Evolutionary conservation across 257 asterid genomes (phyloP).

Genomic region (Salvia rosmarinus): DNA sequence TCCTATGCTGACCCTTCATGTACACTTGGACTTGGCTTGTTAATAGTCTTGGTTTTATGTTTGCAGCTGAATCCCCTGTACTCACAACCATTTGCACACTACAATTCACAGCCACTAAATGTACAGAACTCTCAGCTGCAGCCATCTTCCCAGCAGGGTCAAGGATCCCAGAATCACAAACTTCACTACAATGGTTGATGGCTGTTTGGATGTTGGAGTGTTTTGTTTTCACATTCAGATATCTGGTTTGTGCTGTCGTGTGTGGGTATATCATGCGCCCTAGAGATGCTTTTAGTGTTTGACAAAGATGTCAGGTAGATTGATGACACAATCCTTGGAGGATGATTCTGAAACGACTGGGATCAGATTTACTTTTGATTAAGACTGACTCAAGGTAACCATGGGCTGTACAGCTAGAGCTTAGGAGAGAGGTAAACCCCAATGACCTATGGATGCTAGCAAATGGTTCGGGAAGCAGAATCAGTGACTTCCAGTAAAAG

Average conservation of each 20-base stretch:
- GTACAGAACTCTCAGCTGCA: slow-evolving; percentile 74
- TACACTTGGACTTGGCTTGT: slow-evolving; percentile 11
- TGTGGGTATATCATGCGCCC: slow-evolving; percentile 44
- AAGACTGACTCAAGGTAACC: slow-evolving; percentile 41
- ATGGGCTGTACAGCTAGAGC: slow-evolving; percentile 46
- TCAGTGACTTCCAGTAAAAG: slow-evolving; percentile 24
- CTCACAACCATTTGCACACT: slow-evolving; percentile 83
- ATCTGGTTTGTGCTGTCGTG: slow-evolving; percentile 61
- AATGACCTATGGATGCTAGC: slow-evolving; percentile 40
- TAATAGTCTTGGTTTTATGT: slow-evolving; percentile 20
- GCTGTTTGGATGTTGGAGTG: slow-evolving; percentile 36
- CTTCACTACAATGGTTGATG: slow-evolving; percentile 76
- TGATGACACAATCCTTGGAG: slow-evolving; percentile 30
- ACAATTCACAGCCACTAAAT: slow-evolving; percentile 67
- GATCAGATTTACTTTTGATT: slow-evolving; percentile 32
- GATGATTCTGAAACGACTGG: slow-evolving; percentile 42
- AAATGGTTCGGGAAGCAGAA: slow-evolving; percentile 40
- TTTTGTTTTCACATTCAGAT: slow-evolving; percentile 47
- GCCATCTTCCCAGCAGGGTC: slow-evolving; percentile 65
- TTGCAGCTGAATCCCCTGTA: slow-evolving; percentile 77
- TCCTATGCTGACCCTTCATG: neutral
- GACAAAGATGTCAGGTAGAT: slow-evolving; percentile 39
- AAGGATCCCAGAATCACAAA: slow-evolving; percentile 76
- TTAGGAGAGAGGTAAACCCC: slow-evolving; percentile 50
- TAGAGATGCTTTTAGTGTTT: slow-evolving; percentile 45